These are phyloP conservation scores for Cladobotryum mycophilum DNA, from an alignment of 2,329 filamentous ascomycete species.

Conservation along the genomic window DNA sequence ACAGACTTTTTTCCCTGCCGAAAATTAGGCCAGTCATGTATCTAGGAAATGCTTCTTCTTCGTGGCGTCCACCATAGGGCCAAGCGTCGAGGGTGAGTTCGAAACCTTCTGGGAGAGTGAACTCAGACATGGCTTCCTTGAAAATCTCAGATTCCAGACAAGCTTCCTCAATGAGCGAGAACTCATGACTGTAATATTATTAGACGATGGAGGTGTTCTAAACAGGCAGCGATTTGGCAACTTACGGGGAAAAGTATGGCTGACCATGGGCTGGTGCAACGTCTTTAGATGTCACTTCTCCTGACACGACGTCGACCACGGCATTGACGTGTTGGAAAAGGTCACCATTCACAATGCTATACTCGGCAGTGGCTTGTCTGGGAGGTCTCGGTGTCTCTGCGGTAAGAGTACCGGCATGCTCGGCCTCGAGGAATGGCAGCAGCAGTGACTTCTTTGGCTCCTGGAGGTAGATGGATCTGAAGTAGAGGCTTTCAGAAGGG, in stretches of 20 bases:
- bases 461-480: constrained; percentile 57
- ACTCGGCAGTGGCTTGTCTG: constrained; percentile 41
- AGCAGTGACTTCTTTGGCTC: constrained; percentile 56
- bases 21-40: constrained; percentile 47
- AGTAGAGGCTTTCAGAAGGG: constrained; percentile 23
- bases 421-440: constrained; percentile 54
- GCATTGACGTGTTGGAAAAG: constrained; percentile 29
- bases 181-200: constrained; percentile 30
- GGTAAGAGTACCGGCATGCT: constrained; percentile 46
- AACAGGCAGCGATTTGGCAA: not conserved
- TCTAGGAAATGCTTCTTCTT: constrained; percentile 33
- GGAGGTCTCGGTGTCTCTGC: constrained; percentile 37
- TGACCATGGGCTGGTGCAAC: constrained; percentile 24
- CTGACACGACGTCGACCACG: constrained; percentile 32
- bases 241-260: constrained; percentile 31
- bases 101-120: constrained; percentile 40
- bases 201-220: not conserved
- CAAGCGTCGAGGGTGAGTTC: constrained; percentile 48
- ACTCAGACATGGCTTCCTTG: constrained; percentile 41
- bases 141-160: constrained; percentile 40
- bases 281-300: constrained; percentile 23
- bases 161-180: constrained; percentile 32
- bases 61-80: constrained; percentile 55
- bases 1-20: constrained; percentile 36
- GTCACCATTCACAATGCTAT: constrained; percentile 32